Evolutionary conservation across 2,329 filamentous ascomycete genomes (phyloP).

Genomic region (Pseudogymnoascus pannorum): DNA sequence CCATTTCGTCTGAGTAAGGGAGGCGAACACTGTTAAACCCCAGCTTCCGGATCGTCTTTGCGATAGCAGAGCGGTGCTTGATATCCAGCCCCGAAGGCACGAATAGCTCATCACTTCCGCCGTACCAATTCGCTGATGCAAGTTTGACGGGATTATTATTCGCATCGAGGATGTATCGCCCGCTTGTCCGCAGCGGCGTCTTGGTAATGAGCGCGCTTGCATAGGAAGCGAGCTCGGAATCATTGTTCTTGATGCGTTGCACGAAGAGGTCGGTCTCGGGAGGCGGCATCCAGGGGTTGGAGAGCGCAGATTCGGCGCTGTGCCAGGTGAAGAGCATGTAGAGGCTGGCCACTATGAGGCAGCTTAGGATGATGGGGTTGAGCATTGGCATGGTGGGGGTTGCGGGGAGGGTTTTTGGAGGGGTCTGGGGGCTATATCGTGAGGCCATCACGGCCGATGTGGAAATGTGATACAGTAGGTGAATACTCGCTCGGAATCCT

Average conservation of each 20-base stretch:
- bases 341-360: not conserved
- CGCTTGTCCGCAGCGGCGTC: constrained; percentile 51
- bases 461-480: not conserved
- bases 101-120: constrained; percentile 59
- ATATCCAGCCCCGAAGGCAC: constrained; percentile 57
- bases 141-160: constrained; percentile 52
- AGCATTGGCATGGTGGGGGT: not conserved
- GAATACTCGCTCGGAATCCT: not conserved
- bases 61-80: constrained; percentile 54
- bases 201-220: not conserved
- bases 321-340: not conserved
- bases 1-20: constrained; percentile 63
- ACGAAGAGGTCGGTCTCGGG: constrained; percentile 3
- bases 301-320: not conserved
- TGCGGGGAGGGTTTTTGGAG: not conserved
- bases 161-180: constrained; percentile 54
- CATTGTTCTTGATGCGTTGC: not conserved
- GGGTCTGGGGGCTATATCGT: not conserved
- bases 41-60: constrained; percentile 49
- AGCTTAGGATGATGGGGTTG: not conserved
- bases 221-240: not conserved
- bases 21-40: constrained; percentile 66
- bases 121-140: constrained; percentile 63
- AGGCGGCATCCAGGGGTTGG: not conserved
- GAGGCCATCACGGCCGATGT: not conserved